A percentile compares a stretch with the other conserved stretches of the same genome.
These are phyloP conservation scores for Endocalyx cinctus DNA, from an alignment of 2,329 filamentous ascomycete genomes.

Conservation along the genomic window DNA sequence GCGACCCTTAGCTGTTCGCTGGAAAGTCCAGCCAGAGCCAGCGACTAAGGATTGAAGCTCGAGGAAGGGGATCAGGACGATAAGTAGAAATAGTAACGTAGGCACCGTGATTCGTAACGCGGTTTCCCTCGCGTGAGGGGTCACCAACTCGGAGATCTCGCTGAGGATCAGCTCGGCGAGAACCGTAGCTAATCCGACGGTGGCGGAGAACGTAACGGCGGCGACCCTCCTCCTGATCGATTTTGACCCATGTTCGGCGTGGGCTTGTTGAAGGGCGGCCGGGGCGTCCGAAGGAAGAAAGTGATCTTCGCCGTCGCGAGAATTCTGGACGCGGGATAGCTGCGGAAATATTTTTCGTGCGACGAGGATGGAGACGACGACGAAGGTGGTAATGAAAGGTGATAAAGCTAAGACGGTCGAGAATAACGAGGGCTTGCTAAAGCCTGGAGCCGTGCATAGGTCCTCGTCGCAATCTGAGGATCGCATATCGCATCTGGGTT, in stretches of 20 bases:
- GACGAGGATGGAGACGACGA: constrained; percentile 57
- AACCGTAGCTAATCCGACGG: constrained; percentile 71
- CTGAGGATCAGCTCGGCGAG: constrained; percentile 77
- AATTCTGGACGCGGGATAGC: constrained; percentile 53
- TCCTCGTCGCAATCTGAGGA: constrained; percentile 52
- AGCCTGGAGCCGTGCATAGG: constrained; percentile 45
- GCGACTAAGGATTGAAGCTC: constrained; percentile 65
- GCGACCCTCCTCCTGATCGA: constrained; percentile 47
- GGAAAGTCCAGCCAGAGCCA: constrained; percentile 58
- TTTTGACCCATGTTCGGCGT: constrained; percentile 54
- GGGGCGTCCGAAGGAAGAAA: constrained; percentile 61
- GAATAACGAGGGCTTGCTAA: constrained; percentile 37
- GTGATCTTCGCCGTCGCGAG: constrained; percentile 55
- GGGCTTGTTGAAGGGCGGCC: constrained; percentile 50
- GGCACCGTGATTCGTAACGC: constrained; percentile 68
- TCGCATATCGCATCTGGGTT: constrained; percentile 24
- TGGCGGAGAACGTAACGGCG: constrained; percentile 68
- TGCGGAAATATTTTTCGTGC: constrained; percentile 67
- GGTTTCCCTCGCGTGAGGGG: constrained; percentile 59
- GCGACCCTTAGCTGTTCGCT: constrained; percentile 51
- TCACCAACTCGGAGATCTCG: constrained; percentile 75
- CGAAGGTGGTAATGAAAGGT: constrained; percentile 69
- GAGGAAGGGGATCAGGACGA: constrained; percentile 72
- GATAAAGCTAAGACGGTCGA: constrained; percentile 55
- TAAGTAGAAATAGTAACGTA: constrained; percentile 65